Percentiles rank a stretch among this genome's conserved stretches.
Evolutionary conservation across 208 protist species (phyloP).

Genomic region (Crithidia fasciculata): DNA sequence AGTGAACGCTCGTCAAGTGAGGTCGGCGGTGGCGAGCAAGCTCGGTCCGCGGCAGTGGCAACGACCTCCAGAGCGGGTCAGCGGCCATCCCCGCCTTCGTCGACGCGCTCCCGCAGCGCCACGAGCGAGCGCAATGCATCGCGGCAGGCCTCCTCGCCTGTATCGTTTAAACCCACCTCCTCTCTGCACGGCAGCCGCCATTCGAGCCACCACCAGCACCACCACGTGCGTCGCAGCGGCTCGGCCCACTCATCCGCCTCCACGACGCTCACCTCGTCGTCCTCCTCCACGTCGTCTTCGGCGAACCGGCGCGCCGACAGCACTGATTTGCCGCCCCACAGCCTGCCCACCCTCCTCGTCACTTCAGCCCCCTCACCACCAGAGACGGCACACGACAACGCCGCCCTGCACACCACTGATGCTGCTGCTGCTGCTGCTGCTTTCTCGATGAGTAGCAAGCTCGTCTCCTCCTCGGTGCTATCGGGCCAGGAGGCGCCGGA

Average conservation of each 20-base stretch:
- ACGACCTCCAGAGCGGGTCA: neutral
- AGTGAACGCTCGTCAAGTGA: neutral
- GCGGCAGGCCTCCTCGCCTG: conserved; percentile 14
- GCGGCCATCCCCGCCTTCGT: neutral
- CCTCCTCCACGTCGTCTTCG: neutral
- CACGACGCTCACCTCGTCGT: neutral
- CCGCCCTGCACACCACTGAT: too few relatives aligned
- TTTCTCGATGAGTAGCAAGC: too few relatives aligned
- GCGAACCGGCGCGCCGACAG: neutral
- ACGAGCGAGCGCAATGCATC: neutral
- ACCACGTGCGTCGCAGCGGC: neutral
- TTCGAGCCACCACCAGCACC: too few relatives aligned
- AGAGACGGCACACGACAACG: neutral
- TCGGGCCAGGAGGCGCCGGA: neutral
- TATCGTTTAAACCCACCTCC: neutral
- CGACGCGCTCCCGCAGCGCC: neutral
- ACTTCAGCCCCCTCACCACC: neutral
- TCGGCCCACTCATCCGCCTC: neutral
- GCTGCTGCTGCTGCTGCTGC: too few relatives aligned
- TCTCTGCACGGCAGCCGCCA: neutral
- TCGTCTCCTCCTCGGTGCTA: neutral
- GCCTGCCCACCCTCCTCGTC: conserved; percentile 2
- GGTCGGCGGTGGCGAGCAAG: neutral
- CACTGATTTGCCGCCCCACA: neutral
- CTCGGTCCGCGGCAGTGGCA: neutral